Evolutionary conservation across 1,284 basidiomycete species (phyloP), one percentile per base, ranked within the genome.

Genomic region (Ceratobasidium papillatum): DNA sequence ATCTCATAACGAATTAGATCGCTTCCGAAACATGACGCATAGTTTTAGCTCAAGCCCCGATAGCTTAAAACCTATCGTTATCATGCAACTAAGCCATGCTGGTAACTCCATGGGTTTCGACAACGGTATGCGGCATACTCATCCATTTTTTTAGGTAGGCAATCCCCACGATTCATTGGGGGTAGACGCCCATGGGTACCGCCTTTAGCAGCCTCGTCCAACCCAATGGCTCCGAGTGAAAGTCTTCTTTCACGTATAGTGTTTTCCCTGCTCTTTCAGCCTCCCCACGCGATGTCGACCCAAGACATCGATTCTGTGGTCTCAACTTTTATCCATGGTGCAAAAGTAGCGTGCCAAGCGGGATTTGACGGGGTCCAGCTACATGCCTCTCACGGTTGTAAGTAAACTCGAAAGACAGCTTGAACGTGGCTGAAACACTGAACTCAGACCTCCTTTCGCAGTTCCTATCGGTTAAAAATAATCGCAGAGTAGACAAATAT

Each of bases 281-380:
- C 81, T 22, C 94, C 95, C 22, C 81, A 81, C 27, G 84, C 85
- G 73, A 89, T 95, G 91, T 83, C 86, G 1, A 47, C 83, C 43
- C 72, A 80, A 0, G 91, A 95, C 66, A 88, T 96, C 36, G 85
- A 89, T 25, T 80, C 85, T 17, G 86, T 91, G 3, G 86, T 94
- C 0, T 82, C 85, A 0, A 84, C 83, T 14, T 99, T 98, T 79
- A 87, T 92, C 1, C 84, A 85, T 61, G 93, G 90, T 1, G 93
- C 94, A 0, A 81, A 83, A 69, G 79, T 93, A 41, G 93, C 94
- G 14, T 82, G 86, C 19, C 82, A 87, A 69, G 85, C 92, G 32
- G 94, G 94, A 0, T 98, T 96, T 80, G 94, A 98, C 78, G 96
- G 96, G 0, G 84, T 98, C 12, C 90, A 99, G 80, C 78, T 99